Evolutionary conservation across 164 flowering plant genomes (phyloP).

Genomic region (Echeveria elegans): DNA sequence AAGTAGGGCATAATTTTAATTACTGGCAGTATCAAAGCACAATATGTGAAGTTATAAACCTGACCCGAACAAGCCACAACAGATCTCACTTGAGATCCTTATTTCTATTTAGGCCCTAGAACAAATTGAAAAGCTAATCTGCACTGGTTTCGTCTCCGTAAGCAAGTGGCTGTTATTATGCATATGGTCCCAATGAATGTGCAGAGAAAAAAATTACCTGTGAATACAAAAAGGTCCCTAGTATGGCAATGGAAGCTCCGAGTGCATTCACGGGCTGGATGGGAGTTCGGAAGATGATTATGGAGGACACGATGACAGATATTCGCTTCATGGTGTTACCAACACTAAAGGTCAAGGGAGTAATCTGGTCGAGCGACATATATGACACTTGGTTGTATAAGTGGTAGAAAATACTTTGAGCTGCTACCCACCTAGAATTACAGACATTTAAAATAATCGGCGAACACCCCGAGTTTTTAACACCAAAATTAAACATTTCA

Average conservation of each 20-base stretch:
- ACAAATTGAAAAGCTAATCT: background rate
- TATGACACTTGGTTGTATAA: constrained; percentile 21
- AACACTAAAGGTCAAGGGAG: constrained; percentile 27
- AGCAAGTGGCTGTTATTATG: background rate
- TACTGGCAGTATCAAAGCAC: background rate
- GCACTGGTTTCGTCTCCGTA: background rate
- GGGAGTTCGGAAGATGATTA: constrained; percentile 28
- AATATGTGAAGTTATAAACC: too few relatives aligned
- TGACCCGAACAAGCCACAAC: background rate
- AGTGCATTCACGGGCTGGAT: constrained; percentile 26
- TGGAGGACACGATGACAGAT: constrained; percentile 26
- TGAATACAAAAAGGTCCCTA: constrained; percentile 29
- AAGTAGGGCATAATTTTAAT: too few relatives aligned
- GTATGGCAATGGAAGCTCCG: constrained; percentile 26
- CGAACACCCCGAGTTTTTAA: background rate
- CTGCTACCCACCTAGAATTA: constrained; percentile 20
- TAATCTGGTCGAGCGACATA: constrained; percentile 25
- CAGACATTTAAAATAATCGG: background rate
- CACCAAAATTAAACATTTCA: background rate
- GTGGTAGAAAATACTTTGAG: constrained; percentile 26
- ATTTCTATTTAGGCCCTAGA: background rate
- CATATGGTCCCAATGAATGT: background rate
- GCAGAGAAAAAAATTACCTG: constrained; percentile 13
- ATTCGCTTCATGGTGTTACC: constrained; percentile 31
- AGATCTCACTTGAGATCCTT: background rate